Evolutionary conservation across 495 filamentous ascomycete species (phyloP), one percentile per base, ranked within the genome.

Genomic region (Aspergillus ellipticus): DNA sequence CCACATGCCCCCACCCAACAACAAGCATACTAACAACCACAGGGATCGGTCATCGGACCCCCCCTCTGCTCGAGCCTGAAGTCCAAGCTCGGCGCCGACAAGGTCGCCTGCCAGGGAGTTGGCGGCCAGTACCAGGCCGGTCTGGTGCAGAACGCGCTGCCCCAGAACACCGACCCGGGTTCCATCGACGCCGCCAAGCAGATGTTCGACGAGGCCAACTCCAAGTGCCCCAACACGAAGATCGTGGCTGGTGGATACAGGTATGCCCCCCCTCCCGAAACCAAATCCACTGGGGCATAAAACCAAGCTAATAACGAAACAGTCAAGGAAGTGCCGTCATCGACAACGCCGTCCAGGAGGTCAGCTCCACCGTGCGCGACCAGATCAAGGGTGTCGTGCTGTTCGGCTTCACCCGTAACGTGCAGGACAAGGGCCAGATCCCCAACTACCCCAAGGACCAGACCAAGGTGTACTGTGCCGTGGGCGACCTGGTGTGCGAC

Each of bases 401-500:
- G 3, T 84, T 76, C 51, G 81, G 82, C 2, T 82, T 82, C 63
- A 83, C 82, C 39, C 76, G 80, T 55, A 82, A 82, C 59, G 61
- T 73, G 33, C 78, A 80, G 60, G 71, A 82, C 51, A 51, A 62
- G 6, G 73, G 76, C 2, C 61, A 67, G 37, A 73, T 82, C 54
- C 75, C 75, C 28, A 71, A 72, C 37, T 80, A 79, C 58, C 73
- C 75, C 24, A 49, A 64, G 17, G 64, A 62, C 20, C 70, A 76
- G 54, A 66, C 71, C 26, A 62, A 77, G 56, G 79, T 82, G 17
- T 74, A 76, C 58, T 85, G 82, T 59, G 72, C 73, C 16, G 33
- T 66, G 21, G 78, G 76, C 0, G 81, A 84, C 55, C 47, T 76
- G 46, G 78, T 84, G 22, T 84, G 81, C 61, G 50, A 63, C 3